These are phyloP conservation scores for Mucor mucedo DNA, from an alignment of 371 early-diverging fungal species.

Conservation along the genomic window DNA sequence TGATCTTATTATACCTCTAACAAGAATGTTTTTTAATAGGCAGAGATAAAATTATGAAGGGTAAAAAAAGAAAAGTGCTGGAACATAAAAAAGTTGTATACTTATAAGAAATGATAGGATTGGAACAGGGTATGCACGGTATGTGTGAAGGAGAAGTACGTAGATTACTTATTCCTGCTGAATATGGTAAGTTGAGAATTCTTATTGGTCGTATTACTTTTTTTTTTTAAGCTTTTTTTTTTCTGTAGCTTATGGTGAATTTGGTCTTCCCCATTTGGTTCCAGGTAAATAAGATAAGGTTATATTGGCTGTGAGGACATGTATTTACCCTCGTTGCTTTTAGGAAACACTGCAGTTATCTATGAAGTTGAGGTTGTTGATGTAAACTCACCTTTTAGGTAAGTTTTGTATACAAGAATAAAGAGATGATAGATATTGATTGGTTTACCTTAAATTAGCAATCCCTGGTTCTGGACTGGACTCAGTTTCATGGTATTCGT, in stretches of 20 bases:
- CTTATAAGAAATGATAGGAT: conserved; percentile 41
- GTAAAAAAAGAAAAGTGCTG: conserved; percentile 5
- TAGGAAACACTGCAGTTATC: conserved; percentile 42
- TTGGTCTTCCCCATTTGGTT: conserved; percentile 40
- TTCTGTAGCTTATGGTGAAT: conserved; percentile 35
- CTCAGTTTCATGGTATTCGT: conserved; percentile 19
- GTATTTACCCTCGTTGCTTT: background rate
- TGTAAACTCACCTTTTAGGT: conserved; percentile 39
- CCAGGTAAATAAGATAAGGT: conserved; percentile 30
- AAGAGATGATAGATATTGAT: background rate
- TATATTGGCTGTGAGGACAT: background rate
- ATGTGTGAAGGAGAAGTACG: conserved; percentile 77
- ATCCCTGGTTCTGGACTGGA: conserved; percentile 45
- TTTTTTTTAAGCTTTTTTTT: background rate
- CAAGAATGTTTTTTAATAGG: conserved; percentile 16
- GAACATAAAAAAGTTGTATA: background rate
- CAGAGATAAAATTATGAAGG: conserved; percentile 39
- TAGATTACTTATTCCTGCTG: conserved; percentile 65
- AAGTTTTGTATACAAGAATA: conserved; percentile 12
- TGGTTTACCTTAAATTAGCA: conserved; percentile 20
- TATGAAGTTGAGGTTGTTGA: conserved; percentile 45
- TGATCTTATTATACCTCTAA: no score
- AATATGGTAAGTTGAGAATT: conserved; percentile 34
- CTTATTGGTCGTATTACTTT: background rate
- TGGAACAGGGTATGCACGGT: conserved; percentile 72